Evolutionary conservation across 2,329 filamentous ascomycete genomes (phyloP), one percentile per base, ranked within the genome.

Genomic region (Ciborinia camelliae): DNA sequence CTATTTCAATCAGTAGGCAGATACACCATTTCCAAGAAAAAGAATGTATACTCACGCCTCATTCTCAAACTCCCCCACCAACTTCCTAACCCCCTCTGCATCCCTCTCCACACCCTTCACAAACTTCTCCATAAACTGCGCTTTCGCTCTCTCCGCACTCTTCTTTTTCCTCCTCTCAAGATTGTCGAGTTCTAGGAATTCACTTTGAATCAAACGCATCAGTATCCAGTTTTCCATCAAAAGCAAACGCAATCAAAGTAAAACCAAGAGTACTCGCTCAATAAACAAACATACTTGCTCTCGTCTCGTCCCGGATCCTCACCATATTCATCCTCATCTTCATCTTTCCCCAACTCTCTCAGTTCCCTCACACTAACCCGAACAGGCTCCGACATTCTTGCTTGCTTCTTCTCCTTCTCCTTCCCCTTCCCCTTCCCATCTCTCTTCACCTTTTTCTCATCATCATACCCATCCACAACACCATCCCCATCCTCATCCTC

Each of bases 251-350:
- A 3, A 5, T 26, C 0, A n/a, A 23, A 41, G 23, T n/a, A 52
- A 15, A 26, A 35, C 35, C 7, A 28, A 4, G 15, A 28, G 4
- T 15, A 41, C 9, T 8, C 8, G 15, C 51, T 4, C 18, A 45
- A 54, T 18, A 2, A 4, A 65, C 72, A 2, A 4, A 65, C 72
- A 52, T 68, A 75, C 73, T 73, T 70, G 66, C 68, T 70, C 57
- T 72, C 69, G 58, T 65, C 65, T 4, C 71, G 64, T 32, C 70
- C 72, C 15, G 68, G 66, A 66, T 74, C 71, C 35, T 71, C 69
- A 10, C 71, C 68, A 41, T 71, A 70, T 61, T 73, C 73, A 64
- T 72, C 69, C 1, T 45, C 62, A 41, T 66, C 9, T n/a, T 45
- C 37, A 53, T 37, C 12, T 5, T 63, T 63, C 53, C 1, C 54